Evolutionary conservation across 352 stramenopile genomes (phyloP).

Genomic region (Phytopythium sindhum): DNA sequence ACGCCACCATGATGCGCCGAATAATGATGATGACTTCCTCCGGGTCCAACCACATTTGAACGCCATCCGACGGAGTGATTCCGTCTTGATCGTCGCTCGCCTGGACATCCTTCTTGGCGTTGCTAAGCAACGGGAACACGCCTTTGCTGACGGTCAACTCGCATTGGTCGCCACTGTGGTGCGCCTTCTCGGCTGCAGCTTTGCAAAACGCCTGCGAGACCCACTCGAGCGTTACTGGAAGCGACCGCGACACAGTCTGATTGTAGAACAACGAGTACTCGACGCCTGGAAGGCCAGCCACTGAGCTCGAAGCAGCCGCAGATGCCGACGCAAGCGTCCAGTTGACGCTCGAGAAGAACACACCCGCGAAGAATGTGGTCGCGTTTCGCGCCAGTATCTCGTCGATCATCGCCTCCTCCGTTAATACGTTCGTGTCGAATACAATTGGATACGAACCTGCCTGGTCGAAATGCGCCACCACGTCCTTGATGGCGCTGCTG

Average conservation of each 20-base stretch:
- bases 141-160: slow-evolving; percentile 49
- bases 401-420: slow-evolving; percentile 37
- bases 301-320: neutral
- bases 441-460: slow-evolving; percentile 19
- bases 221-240: slow-evolving; percentile 60
- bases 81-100: slow-evolving; percentile 12
- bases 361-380: slow-evolving; percentile 53
- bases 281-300: slow-evolving; percentile 8
- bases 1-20: slow-evolving; percentile 91
- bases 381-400: slow-evolving; percentile 31
- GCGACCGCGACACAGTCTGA: slow-evolving; percentile 46
- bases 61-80: neutral
- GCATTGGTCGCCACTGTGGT: slow-evolving; percentile 27
- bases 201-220: slow-evolving; percentile 64
- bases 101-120: slow-evolving; percentile 9
- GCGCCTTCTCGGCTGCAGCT: slow-evolving; percentile 12
- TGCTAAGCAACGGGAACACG: slow-evolving; percentile 33
- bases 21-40: slow-evolving; percentile 33
- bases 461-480: slow-evolving; percentile 28
- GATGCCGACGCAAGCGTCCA: slow-evolving; percentile 12
- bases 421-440: slow-evolving; percentile 24
- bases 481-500: slow-evolving; percentile 18
- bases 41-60: slow-evolving; percentile 15
- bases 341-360: slow-evolving; percentile 47
- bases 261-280: slow-evolving; percentile 70